Base-by-base conservation (phyloP, 2,329 filamentous ascomycete species). In the Verticillium klebahnii region DNA sequence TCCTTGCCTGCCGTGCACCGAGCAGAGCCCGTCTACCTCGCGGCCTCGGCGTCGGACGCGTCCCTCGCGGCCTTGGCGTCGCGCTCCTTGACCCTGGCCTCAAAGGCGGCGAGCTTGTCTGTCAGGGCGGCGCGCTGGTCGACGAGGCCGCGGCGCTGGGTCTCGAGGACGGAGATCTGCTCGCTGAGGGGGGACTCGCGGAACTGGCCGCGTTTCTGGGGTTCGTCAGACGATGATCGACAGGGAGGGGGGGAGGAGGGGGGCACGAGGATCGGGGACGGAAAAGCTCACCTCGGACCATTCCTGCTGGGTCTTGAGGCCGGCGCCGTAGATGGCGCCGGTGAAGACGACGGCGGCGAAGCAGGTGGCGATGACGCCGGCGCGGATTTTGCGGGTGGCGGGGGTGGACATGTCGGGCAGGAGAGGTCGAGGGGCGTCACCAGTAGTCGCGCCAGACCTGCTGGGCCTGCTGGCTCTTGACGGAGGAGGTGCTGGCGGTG, bases 301-400 rank as follows among this genome's bases (percentile, higher is more conserved):
- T 64, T 83, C 79, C 62, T 77, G 73, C 63, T 81, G 78, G 57
- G 76, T 75, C 71, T 82, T 83, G 56, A 83, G 68, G 56, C 78
- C 77, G 7, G 81, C 81, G 59, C 81, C 81, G 61, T 81, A 82
- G 56, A 80, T 73, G 55, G 77, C 70, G 62, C 80, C 80, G 36
- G 81, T 78, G 62, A 78, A 72, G 63, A 81, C 75, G 61, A 81
- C 75, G 63, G 79, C 79, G 3, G 75, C 77, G 64, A 81, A 76
- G 37, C 78, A 80, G 37, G 70, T 74, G n/a, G 81, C 80, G 61
- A 70, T 66, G 32, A 69, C 63, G 39, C 65, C 67, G 39, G 66
- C 65, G 45, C 64, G 64, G 32, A 67, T 65, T 64, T 70, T 72
- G 37, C 61, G 39, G 19, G 39, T 32, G 15, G 55, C 63, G 37